These are phyloP conservation scores for Aureoboletus auriporus DNA, from an alignment of 768 basidiomycete genomes.

Conservation along the genomic window DNA sequence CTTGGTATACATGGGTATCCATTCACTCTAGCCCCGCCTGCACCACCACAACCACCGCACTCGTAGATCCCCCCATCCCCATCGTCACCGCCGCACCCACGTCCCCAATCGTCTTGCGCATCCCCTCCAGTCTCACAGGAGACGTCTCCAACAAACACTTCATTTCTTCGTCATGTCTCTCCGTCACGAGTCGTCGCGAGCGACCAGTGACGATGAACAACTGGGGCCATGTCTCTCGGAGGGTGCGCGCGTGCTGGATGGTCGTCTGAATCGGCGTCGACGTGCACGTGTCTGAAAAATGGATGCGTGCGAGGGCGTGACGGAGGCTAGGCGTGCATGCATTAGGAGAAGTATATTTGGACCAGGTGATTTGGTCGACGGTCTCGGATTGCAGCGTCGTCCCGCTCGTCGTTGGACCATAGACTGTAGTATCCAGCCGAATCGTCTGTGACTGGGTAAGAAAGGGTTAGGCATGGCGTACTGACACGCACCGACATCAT, in stretches of 20 bases:
- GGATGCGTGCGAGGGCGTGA: slow-evolving; percentile 39
- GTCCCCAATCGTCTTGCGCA: slow-evolving; percentile 83
- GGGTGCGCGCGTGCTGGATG: slow-evolving; percentile 36
- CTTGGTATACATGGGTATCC: too few species aligned
- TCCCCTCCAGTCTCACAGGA: slow-evolving; percentile 31
- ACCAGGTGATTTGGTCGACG: too few species aligned
- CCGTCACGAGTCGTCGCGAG: slow-evolving; percentile 36
- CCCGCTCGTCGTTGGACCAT: too few species aligned
- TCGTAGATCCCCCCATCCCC: slow-evolving; percentile 39
- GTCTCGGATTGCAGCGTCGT: too few species aligned
- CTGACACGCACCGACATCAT: too few species aligned
- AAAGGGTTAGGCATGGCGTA: too few species aligned
- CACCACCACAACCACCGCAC: slow-evolving; percentile 55
- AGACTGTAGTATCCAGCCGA: too few species aligned
- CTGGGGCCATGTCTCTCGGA: slow-evolving; percentile 2
- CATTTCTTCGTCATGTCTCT: slow-evolving; percentile 59
- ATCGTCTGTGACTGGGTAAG: too few species aligned
- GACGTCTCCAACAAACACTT: too few species aligned
- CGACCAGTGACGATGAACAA: slow-evolving; percentile 71
- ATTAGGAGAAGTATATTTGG: too few species aligned
- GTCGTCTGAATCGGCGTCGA: slow-evolving; percentile 60
- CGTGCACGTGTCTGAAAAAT: slow-evolving; percentile 53
- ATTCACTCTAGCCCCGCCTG: slow-evolving; percentile 45
- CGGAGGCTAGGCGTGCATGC: too few species aligned
- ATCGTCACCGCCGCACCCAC: slow-evolving; percentile 78